Percentiles rank a stretch among this genome's conserved stretches.
Evolutionary conservation across 345 rosid species (phyloP).

Genomic region (Orychophragmus violaceus): DNA sequence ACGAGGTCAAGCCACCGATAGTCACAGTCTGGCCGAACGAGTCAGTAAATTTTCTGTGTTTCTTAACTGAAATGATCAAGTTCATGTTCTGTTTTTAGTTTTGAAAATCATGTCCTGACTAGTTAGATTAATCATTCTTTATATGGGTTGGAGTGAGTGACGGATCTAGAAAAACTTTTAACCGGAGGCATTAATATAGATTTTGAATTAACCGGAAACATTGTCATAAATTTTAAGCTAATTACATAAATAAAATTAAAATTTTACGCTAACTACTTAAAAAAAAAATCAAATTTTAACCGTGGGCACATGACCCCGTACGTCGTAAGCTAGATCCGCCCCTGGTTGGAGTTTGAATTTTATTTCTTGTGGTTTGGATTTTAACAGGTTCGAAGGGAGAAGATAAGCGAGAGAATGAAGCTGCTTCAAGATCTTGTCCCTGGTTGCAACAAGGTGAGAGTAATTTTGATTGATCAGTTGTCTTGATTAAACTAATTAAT

Average conservation of each 20-base stretch:
- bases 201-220: no score
- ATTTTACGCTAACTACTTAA: no score
- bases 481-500: background rate
- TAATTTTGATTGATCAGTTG: background rate
- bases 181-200: no score
- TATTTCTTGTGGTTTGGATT: background rate
- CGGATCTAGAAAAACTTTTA: no score
- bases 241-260: no score
- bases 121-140: background rate
- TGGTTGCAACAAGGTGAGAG: constrained; percentile 80
- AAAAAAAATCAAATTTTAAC: no score
- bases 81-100: background rate
- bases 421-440: constrained; percentile 97
- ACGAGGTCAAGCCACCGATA: constrained; percentile 95
- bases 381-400: constrained; percentile 79
- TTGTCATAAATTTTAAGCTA: no score
- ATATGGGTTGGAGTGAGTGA: no score
- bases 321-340: no score
- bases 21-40: constrained; percentile 95
- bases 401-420: constrained; percentile 95
- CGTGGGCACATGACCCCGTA: no score
- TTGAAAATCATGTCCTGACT: background rate
- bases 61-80: background rate
- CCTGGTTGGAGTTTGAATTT: background rate
- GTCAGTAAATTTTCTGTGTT: constrained; percentile 30